Evolutionary conservation across 495 filamentous ascomycete species (phyloP).

Genomic region (Aspergillus biplanus): DNA sequence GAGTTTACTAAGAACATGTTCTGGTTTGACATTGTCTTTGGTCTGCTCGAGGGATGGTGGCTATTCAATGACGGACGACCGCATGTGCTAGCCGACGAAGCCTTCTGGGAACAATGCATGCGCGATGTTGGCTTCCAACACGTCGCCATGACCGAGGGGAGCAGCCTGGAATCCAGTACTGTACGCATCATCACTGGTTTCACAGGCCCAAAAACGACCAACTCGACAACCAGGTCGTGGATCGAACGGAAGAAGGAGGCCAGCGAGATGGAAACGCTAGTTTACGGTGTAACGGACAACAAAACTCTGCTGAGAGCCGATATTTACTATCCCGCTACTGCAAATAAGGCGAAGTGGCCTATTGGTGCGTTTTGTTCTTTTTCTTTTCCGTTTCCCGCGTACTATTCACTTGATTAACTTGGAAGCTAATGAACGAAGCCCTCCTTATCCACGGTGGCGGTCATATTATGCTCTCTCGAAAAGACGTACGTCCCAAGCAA

Average conservation of each 20-base stretch:
- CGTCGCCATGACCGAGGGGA: constrained; percentile 40
- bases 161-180: neutral
- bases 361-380: no score
- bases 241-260: no score
- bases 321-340: no score
- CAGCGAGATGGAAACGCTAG: no score
- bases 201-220: no score
- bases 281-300: no score
- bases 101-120: constrained; percentile 38
- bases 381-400: no score
- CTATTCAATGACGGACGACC: constrained; percentile 47
- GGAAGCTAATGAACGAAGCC: neutral
- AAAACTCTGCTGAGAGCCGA: no score
- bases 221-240: no score
- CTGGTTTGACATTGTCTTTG: constrained; percentile 52
- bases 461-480: constrained; percentile 50
- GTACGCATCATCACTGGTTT: no score
- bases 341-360: no score
- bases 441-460: constrained; percentile 55
- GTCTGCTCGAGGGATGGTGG: constrained; percentile 57
- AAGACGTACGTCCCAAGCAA: constrained; percentile 48
- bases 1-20: constrained; percentile 46
- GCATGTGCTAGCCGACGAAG: constrained; percentile 35
- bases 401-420: no score
- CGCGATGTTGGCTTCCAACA: constrained; percentile 34